These are phyloP conservation scores for Desmodesmus armatus DNA, from an alignment of 139 green algal species.

Conservation along the genomic window DNA sequence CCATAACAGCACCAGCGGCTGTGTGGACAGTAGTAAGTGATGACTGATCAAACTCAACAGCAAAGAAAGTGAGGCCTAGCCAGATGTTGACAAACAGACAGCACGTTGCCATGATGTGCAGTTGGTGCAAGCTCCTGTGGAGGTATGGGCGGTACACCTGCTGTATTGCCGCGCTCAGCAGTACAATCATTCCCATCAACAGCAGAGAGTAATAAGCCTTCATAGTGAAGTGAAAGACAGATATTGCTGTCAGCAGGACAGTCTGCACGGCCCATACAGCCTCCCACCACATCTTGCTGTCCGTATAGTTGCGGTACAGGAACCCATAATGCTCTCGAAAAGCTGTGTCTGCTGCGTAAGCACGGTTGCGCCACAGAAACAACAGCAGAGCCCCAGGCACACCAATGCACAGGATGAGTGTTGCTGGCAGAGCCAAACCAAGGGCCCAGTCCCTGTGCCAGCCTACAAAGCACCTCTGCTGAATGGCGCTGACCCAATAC, in stretches of 20 bases:
- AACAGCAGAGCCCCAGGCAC: neutral
- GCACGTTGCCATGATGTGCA: neutral
- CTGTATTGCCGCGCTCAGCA: neutral
- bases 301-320: constrained; percentile 4
- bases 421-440: neutral
- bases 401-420: neutral
- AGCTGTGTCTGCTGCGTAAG: no score
- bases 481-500: constrained; percentile 7
- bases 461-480: neutral
- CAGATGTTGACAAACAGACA: neutral
- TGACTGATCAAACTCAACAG: no score
- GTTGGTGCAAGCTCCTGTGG: neutral
- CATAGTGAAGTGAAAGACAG: neutral
- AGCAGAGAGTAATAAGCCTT: neutral
- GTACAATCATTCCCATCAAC: neutral
- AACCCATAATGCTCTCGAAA: neutral
- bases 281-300: neutral
- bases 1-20: no score
- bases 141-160: neutral
- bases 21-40: no score
- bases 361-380: neutral
- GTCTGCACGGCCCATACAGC: neutral
- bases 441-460: neutral
- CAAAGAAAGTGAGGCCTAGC: neutral
- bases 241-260: neutral